Evolutionary conservation across 352 stramenopile species (phyloP).

Genomic region (Nothophytophthora sp.): DNA sequence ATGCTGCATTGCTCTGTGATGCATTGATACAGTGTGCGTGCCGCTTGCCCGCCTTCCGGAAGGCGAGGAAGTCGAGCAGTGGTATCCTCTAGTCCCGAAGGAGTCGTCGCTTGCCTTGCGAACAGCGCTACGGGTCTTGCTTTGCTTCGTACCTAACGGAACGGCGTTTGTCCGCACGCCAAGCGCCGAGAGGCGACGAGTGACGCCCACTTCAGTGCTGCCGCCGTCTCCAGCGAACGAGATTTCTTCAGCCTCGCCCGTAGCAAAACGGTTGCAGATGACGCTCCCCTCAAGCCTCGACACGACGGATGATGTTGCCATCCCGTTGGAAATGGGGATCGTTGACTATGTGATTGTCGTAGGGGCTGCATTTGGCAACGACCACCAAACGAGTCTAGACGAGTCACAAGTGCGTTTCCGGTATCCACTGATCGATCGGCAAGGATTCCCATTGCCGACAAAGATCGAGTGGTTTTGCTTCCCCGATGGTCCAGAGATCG

Average conservation of each 20-base stretch:
- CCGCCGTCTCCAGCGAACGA: slow-evolving; percentile 20
- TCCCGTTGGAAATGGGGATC: slow-evolving; percentile 57
- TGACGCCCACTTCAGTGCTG: slow-evolving; percentile 20
- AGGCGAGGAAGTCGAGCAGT: slow-evolving; percentile 84
- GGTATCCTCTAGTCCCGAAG: slow-evolving; percentile 69
- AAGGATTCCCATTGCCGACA: slow-evolving; percentile 69
- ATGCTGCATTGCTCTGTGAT: not conserved
- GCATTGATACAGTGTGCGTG: slow-evolving; percentile 46
- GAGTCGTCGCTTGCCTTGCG: slow-evolving; percentile 49
- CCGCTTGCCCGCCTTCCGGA: slow-evolving; percentile 66
- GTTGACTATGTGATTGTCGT: slow-evolving; percentile 85
- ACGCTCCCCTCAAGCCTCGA: slow-evolving; percentile 9
- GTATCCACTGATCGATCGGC: slow-evolving; percentile 54
- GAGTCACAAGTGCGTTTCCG: slow-evolving; percentile 68
- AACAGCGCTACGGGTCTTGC: slow-evolving; percentile 64
- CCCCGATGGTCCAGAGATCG: slow-evolving; percentile 60
- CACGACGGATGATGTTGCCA: slow-evolving; percentile 4
- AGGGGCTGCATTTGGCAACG: slow-evolving; percentile 13
- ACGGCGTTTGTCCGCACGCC: slow-evolving; percentile 5
- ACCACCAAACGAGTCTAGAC: slow-evolving; percentile 7
- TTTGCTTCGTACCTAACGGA: slow-evolving; percentile 62
- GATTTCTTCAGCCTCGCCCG: slow-evolving; percentile 37
- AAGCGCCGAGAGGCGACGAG: slow-evolving; percentile 17
- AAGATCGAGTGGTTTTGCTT: slow-evolving; percentile 93
- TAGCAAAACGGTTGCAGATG: slow-evolving; percentile 23